Conservation (phyloP, 2,329 filamentous ascomycete species). For the Fusarium tjaetaba region DNA sequence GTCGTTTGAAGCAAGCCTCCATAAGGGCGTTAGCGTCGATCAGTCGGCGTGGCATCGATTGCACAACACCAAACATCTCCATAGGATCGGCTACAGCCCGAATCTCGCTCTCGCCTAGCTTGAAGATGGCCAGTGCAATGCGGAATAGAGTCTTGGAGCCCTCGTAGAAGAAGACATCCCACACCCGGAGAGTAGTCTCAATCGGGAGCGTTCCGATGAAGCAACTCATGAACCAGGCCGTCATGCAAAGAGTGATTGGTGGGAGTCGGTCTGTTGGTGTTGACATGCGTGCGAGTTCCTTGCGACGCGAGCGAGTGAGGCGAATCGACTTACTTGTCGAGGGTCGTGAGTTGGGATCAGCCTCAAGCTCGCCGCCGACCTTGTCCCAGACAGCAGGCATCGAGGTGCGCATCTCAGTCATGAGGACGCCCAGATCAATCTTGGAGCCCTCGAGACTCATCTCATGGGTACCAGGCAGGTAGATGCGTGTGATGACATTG, state of each 20-base stretch:
- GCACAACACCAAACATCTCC: constrained; percentile 96
- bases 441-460: constrained; percentile 91
- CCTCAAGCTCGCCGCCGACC: constrained; percentile 81
- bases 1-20: constrained; percentile 83
- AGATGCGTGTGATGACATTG: constrained; percentile 88
- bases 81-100: constrained; percentile 83
- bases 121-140: constrained; percentile 90
- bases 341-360: constrained; percentile 52
- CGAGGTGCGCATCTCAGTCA: constrained; percentile 84
- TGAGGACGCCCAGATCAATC: constrained; percentile 91
- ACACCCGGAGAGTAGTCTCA: constrained; percentile 89
- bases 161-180: constrained; percentile 97
- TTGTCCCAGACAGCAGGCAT: constrained; percentile 88
- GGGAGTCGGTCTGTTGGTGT: constrained; percentile 69
- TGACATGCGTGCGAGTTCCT: constrained; percentile 52
- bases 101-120: constrained; percentile 84
- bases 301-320: constrained; percentile 51
- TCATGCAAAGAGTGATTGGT: constrained; percentile 91
- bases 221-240: constrained; percentile 97
- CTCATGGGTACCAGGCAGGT: constrained; percentile 91
- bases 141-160: constrained; percentile 94
- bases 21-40: constrained; percentile 84
- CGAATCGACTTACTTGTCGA: constrained; percentile 50
- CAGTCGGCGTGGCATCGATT: constrained; percentile 82
- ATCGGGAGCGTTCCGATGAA: constrained; percentile 94